Percentiles rank a stretch among this genome's conserved stretches.
phyloP scores from a whole-genome alignment of 768 basidiomycete genomes.

The Sutorius australiensis region DNA sequence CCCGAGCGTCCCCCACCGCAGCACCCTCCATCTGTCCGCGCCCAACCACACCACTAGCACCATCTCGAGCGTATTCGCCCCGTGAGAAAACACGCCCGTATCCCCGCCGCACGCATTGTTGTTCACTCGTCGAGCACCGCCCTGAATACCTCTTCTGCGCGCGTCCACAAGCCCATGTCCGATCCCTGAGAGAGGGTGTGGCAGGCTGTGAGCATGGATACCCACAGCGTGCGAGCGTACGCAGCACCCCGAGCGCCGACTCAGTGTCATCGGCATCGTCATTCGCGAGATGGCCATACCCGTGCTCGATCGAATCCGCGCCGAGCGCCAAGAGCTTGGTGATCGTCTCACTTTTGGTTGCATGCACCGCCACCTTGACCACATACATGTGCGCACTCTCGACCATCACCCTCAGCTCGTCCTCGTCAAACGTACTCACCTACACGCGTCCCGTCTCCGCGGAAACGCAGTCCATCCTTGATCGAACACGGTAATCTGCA shows the following conservation, averaged over 20 bases:
- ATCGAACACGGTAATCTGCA: conserved; percentile 52
- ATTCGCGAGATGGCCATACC: conserved; percentile 24
- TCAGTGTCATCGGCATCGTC: background rate
- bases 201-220: conserved; percentile 55
- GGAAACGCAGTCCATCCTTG: conserved; percentile 43
- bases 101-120: conserved; percentile 62
- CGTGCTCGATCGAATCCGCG: conserved; percentile 61
- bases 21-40: conserved; percentile 47
- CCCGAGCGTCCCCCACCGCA: conserved; percentile 57
- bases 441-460: conserved; percentile 30
- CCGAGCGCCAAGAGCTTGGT: conserved; percentile 26
- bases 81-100: conserved; percentile 62
- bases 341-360: conserved; percentile 34
- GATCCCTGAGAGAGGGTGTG: conserved; percentile 31
- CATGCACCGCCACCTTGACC: conserved; percentile 59
- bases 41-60: conserved; percentile 56
- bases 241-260: conserved; percentile 7
- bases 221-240: conserved; percentile 39
- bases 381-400: conserved; percentile 47
- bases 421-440: conserved; percentile 41
- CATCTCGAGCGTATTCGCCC: conserved; percentile 58
- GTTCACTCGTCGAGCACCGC: conserved; percentile 41
- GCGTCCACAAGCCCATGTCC: conserved; percentile 35
- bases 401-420: conserved; percentile 49
- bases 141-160: conserved; percentile 39